Evolutionary conservation across 768 basidiomycete species (phyloP).

Genomic region (Tremella yokohamensis): DNA sequence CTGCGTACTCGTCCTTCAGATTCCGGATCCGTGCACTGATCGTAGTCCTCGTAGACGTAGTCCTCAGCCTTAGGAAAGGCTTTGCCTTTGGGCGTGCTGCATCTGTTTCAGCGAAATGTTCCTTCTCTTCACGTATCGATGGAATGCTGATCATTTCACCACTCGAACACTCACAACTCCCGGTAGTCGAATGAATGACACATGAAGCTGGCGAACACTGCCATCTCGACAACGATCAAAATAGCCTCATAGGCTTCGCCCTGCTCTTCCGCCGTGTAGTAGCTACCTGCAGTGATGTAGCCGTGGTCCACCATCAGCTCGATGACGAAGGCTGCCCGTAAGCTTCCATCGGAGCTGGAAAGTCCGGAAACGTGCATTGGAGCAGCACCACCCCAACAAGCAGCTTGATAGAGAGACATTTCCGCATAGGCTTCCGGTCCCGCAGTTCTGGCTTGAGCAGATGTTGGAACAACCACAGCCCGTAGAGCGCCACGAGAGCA

Average conservation of each 20-base stretch:
- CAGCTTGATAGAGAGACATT: conserved; percentile 1
- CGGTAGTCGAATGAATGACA: not conserved
- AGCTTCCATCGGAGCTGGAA: not conserved
- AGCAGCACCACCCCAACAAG: conserved; percentile 1
- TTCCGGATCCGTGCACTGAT: not conserved
- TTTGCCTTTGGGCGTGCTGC: not conserved
- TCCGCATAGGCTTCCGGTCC: conserved; percentile 1
- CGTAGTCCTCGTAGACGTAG: conserved; percentile 1
- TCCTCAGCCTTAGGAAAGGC: not conserved
- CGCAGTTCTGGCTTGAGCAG: not conserved
- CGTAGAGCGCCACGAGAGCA: not conserved
- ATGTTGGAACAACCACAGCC: conserved; percentile 3
- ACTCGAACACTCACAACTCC: conserved; percentile 1
- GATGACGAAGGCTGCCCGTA: not conserved
- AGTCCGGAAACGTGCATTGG: not conserved
- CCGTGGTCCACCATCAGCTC: conserved; percentile 1
- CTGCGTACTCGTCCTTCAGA: not conserved
- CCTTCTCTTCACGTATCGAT: too few species aligned
- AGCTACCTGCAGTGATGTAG: not conserved
- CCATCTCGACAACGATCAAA: not conserved
- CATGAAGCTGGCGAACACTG: conserved; percentile 1
- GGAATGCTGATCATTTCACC: too few species aligned
- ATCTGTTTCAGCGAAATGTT: not conserved
- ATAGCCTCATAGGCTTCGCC: not conserved
- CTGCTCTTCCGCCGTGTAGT: not conserved